Evolutionary conservation across 768 basidiomycete species (phyloP).

Genomic region (Mycena floridula): DNA sequence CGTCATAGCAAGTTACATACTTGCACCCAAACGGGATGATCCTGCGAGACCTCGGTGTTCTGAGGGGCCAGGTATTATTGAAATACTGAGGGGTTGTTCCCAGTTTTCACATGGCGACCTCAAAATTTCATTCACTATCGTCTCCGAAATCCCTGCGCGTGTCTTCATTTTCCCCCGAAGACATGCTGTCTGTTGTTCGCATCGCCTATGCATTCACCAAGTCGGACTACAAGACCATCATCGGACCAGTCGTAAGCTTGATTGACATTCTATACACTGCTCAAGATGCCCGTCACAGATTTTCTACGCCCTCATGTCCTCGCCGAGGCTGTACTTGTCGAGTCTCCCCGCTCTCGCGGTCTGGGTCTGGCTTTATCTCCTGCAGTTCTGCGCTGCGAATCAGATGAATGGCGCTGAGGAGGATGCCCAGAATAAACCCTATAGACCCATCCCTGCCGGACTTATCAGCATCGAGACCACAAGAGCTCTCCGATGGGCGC

Average conservation of each 20-base stretch:
- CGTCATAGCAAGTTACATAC: too few species aligned
- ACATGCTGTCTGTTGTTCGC: neutral
- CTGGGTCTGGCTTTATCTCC: conserved; percentile 26
- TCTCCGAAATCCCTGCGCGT: neutral
- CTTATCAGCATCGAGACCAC: conserved; percentile 17
- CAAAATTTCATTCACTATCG: too few species aligned
- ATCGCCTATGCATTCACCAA: neutral
- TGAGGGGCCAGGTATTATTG: too few species aligned
- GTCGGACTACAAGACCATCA: neutral
- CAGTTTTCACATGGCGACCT: too few species aligned
- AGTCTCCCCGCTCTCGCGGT: neutral
- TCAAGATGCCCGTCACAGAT: neutral
- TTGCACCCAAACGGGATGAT: too few species aligned
- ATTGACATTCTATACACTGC: neutral
- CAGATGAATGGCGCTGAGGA: conserved; percentile 19
- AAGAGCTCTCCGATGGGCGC: conserved; percentile 19
- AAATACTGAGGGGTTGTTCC: too few species aligned
- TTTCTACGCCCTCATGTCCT: neutral
- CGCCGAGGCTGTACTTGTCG: neutral
- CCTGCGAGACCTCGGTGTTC: too few species aligned
- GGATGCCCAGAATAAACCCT: conserved; percentile 23
- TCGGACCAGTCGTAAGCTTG: neutral
- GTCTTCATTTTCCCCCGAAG: neutral
- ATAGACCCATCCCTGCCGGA: conserved; percentile 24
- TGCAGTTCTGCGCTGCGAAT: conserved; percentile 24